Evolutionary conservation across 2,329 filamentous ascomycete genomes (phyloP), one percentile per base, ranked within the genome.

Genomic region (Mycosphaerella sp.): DNA sequence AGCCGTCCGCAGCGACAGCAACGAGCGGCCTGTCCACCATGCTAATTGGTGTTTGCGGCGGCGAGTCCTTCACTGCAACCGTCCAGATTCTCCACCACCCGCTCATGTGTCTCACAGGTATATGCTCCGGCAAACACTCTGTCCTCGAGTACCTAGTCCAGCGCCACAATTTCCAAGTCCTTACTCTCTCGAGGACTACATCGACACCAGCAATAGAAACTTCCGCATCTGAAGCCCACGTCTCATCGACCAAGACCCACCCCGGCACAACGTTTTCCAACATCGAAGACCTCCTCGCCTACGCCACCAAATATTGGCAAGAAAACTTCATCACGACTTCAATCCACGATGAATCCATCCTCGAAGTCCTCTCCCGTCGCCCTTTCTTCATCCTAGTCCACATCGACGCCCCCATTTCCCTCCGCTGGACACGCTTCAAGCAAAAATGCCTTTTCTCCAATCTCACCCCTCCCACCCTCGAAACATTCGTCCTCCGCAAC

Each of bases 321-420:
- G 79, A 84, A 51, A 81, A 84, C 49, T 98, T 87, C 79, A 88
- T 97, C 13, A 93, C 85, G 2, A 93, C 86, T 2, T 85, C 93
- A 65, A 83, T 96, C 56, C 81, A 83, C 72, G 81, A 84, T 59
- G 85, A 89, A 60, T 68, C 70, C 2, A 79, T 85, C 6, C 79
- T 95, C 4, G 87, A 96, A 13, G 77, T 82, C 18, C 81, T 96
- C 44, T 73, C 84, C 53, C 79, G 84, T 16, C 81, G 93, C 6
- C 93, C 93, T 0, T 96, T 95, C 74, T 97, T 97, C 75, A 79
- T 98, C 44, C 80, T 97, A 30, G 76, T 98, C 64, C 91, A 88
- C 67, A 83, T 97, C 42, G 91, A 97, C 69, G 91, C 90, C 4
- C 93, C 93, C 1, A 78, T 96, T 41, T 86, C 80, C 44, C 75